A percentile compares a stretch with the other conserved stretches of the same genome.
Evolutionary conservation across 2,329 filamentous ascomycete genomes (phyloP).

Genomic region (Meredithiella fracta): DNA sequence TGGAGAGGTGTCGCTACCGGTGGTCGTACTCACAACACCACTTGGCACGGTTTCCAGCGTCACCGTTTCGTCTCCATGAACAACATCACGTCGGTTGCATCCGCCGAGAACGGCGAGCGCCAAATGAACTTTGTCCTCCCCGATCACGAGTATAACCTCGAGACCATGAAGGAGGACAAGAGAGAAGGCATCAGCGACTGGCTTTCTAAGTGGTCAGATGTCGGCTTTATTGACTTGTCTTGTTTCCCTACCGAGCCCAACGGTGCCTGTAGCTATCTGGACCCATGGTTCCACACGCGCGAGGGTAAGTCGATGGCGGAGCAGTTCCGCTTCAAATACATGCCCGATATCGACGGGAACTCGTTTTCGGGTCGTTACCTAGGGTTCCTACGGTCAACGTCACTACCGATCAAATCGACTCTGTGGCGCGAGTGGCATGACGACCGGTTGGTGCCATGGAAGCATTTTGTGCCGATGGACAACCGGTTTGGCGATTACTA

Average conservation of each 20-base stretch:
- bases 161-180: slow-evolving; percentile 18
- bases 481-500: slow-evolving; percentile 57
- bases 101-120: slow-evolving; percentile 29
- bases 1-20: slow-evolving; percentile 56
- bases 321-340: slow-evolving; percentile 48
- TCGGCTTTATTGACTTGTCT: slow-evolving; percentile 38
- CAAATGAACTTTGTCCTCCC: slow-evolving; percentile 40
- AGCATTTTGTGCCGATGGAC: slow-evolving; percentile 69
- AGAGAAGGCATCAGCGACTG: slow-evolving; percentile 32
- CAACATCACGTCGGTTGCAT: slow-evolving; percentile 42
- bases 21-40: slow-evolving; percentile 39
- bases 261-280: slow-evolving; percentile 60
- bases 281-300: slow-evolving; percentile 58
- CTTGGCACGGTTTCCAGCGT: slow-evolving; percentile 58
- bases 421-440: slow-evolving; percentile 73
- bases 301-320: slow-evolving; percentile 28
- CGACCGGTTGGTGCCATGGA: slow-evolving; percentile 55
- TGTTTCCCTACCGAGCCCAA: slow-evolving; percentile 30
- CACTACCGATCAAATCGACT: slow-evolving; percentile 60
- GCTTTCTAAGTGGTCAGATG: slow-evolving; percentile 33
- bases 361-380: slow-evolving; percentile 53
- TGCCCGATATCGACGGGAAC: slow-evolving; percentile 65
- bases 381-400: slow-evolving; percentile 52
- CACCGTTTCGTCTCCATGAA: slow-evolving; percentile 61
- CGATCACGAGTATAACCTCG: slow-evolving; percentile 29